Conservation (phyloP, 805 yeast genomes). For the Candida oleophila region DNA sequence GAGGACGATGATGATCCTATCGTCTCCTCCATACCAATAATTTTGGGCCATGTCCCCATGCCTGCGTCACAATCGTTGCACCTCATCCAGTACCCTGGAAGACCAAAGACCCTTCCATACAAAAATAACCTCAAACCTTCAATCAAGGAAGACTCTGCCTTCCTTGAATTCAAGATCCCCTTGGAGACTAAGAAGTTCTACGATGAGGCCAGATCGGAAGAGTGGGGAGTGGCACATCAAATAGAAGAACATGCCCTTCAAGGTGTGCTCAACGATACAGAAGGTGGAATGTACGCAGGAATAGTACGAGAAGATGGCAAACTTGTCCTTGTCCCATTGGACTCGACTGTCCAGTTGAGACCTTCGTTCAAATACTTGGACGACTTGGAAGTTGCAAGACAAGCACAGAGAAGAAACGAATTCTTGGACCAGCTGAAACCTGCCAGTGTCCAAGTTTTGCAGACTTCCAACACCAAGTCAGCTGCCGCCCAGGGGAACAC, state of each 20-base stretch:
- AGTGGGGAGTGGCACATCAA: constrained; percentile 52
- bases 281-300: constrained; percentile 18
- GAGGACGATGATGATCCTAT: constrained; percentile 34
- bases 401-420: constrained; percentile 25
- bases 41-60: constrained; percentile 23
- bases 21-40: constrained; percentile 37
- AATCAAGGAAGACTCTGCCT: constrained; percentile 59
- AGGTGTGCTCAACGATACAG: constrained; percentile 63
- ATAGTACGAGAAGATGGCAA: constrained; percentile 42
- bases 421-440: constrained; percentile 36
- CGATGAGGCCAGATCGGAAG: constrained; percentile 59
- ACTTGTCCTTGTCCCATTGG: constrained; percentile 63
- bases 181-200: constrained; percentile 66
- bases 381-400: constrained; percentile 48
- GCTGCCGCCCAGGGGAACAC: constrained; percentile 17
- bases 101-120: constrained; percentile 41
- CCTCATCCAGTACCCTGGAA: constrained; percentile 51
- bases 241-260: constrained; percentile 60
- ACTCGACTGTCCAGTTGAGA: constrained; percentile 71
- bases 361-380: constrained; percentile 83
- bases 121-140: constrained; percentile 40
- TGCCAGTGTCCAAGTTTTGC: constrained; percentile 39
- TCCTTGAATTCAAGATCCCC: constrained; percentile 76
- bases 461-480: constrained; percentile 35
- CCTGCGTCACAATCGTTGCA: constrained; percentile 29